Base-by-base conservation (phyloP, 169 alveolate genomes). In the Theileria parva region DNA sequence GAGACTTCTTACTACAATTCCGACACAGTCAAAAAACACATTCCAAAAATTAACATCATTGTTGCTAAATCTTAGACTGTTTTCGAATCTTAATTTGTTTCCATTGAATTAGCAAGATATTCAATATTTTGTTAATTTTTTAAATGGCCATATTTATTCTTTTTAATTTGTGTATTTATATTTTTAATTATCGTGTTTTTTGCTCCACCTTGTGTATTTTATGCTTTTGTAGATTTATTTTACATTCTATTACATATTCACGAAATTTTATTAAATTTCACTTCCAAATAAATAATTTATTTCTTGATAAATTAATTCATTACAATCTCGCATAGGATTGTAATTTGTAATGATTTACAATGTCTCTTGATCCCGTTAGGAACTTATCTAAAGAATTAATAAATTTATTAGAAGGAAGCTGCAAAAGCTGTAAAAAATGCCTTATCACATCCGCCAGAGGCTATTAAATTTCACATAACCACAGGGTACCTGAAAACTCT, bases 1-100 rank as follows among this genome's bases (percentile, higher is more conserved):
- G 77, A 74, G 81, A 87, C 93, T 57, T 85, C 93, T 30, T 87
- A 83, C 79, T 83, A 84, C 79, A 81, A 86, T 57, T 81, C 89
- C 12, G 93, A 87, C 34, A 71, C 88, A 50, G 78, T 87, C 32
- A 81, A 87, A 32, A 84, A 86, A 55, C 74, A 81, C 59, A 84
- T 87, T 34, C 93, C 93, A 19, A 87, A 87, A 85, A 87, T 87
- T 50, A 87, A 86, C 51, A 87, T 87, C 27, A 74, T 87, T 7
- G 80, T 73, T 37, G 80, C 80, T 23, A 79, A 79, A 48, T 72
- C 61, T 21, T 57, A 63, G 63, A 57, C 51, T 11, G 79, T 73
- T 37, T 74, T 59, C 19, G 72, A 79, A 63, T 72, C 61, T 51
- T 57, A 63, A 64, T 60, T 51, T 61, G 61, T 27, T 39, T 55